Evolutionary conservation across 1,139 yeast genomes (phyloP).

Genomic region (Pichia kudriavzevii): DNA sequence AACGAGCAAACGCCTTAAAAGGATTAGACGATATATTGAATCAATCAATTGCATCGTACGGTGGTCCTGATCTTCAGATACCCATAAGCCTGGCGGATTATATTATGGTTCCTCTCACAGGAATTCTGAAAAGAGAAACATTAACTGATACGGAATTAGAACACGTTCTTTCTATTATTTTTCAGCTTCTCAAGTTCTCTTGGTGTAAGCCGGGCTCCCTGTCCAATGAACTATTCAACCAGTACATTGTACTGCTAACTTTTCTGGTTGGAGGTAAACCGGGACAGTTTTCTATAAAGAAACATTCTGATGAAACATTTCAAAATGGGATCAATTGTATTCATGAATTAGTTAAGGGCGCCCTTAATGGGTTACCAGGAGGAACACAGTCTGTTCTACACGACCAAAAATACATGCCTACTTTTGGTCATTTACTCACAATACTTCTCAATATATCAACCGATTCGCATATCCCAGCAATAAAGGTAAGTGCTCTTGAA

Average conservation of each 20-base stretch:
- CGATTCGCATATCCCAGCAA: slow-evolving; percentile 23
- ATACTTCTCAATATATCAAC: slow-evolving; percentile 35
- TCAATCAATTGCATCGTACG: slow-evolving; percentile 7
- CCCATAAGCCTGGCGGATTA: slow-evolving; percentile 49
- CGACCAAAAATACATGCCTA: slow-evolving; percentile 33
- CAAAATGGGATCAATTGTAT: slow-evolving; percentile 37
- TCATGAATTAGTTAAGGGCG: slow-evolving; percentile 25
- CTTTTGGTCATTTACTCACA: slow-evolving; percentile 41
- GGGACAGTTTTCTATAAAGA: slow-evolving; percentile 17
- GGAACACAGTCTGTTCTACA: slow-evolving; percentile 29
- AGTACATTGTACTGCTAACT: slow-evolving; percentile 42
- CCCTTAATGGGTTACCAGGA: slow-evolving; percentile 25
- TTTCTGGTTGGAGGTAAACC: slow-evolving; percentile 40
- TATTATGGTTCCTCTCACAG: slow-evolving; percentile 52
- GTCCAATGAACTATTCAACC: slow-evolving; percentile 36
- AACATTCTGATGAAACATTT: slow-evolving; percentile 33
- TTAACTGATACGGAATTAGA: slow-evolving; percentile 40
- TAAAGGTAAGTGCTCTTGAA: slow-evolving; percentile 32
- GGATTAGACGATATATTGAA: slow-evolving; percentile 26
- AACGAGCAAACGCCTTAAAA: slow-evolving; percentile 29
- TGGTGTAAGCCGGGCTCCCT: slow-evolving; percentile 39
- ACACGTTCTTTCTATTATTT: slow-evolving; percentile 34
- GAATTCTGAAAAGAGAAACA: slow-evolving; percentile 36
- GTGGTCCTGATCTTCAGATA: slow-evolving; percentile 12
- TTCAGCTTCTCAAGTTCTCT: slow-evolving; percentile 35